Base-by-base conservation (phyloP, 2,329 filamentous ascomycete species). In the Beauveria caledonica region DNA sequence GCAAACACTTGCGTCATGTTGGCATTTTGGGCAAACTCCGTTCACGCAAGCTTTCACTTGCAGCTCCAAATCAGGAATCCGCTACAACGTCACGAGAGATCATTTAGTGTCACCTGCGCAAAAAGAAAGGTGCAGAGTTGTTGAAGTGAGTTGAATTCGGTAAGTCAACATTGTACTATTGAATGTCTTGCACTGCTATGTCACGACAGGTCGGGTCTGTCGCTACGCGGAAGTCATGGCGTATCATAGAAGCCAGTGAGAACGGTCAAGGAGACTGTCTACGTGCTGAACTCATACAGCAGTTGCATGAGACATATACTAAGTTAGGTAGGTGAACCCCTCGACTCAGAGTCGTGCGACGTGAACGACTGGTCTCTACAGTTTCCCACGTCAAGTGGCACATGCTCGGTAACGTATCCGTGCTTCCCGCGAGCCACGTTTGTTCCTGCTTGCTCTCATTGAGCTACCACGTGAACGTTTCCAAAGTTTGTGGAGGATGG, bases 1-100 rank as follows among this genome's bases (percentile, higher is more conserved):
- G 46, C 46, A 58, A 58, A 58, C 46, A 58, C 11, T 33, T 58
- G 44, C 55, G 33, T 58, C 29, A 6, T 50, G 19, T 40, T 58
- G 21, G 15, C n/a, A 19, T 21, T 33, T 15, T 23, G n/a, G 39
- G 46, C 56, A 58, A 58, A 58, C 56, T 33, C 17, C 1, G 15
- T 11, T n/a, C 5, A 25, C 17, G 23, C 40, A 29, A 21, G n/a
- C n/a, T 19, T 33, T 19, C 27, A 55, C 33, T 46, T 39, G 54
- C 29, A 48, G 29, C 21, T 27, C 15, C 6, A 6, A 36, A 27
- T 48, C 13, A 15, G 15, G 17, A 33, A 25, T 23, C 11, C 53
- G 27, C 6, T 23, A 8, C n/a, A 40, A 15, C 44, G 33, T 42
- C 23, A 54, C 39, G 52, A 44, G 53, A 36, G 33, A 36, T 10